These are phyloP conservation scores for Zygoascus tannicola DNA, from an alignment of 805 yeast species.

Conservation along the genomic window DNA sequence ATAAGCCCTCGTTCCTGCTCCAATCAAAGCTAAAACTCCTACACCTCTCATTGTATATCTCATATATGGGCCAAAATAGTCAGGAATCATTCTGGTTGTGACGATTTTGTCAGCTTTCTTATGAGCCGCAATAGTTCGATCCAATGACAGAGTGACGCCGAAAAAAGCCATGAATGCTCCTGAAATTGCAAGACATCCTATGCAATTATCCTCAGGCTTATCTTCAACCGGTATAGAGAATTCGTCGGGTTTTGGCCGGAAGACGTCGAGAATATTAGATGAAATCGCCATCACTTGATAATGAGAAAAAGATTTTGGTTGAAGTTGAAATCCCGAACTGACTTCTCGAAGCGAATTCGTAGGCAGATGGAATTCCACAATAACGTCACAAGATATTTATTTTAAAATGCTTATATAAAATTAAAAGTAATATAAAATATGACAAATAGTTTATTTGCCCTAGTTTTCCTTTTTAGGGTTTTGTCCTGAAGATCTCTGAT, in stretches of 20 bases:
- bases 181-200: constrained; percentile 62
- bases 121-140: not conserved
- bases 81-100: not conserved
- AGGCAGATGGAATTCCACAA: too few relatives aligned
- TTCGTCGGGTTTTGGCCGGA: constrained; percentile 13
- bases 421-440: too few relatives aligned
- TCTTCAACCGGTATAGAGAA: constrained; percentile 19
- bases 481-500: constrained; percentile 36
- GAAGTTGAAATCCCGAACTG: too few relatives aligned
- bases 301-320: too few relatives aligned
- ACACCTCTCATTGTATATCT: not conserved
- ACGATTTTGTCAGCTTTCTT: not conserved
- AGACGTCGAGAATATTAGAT: constrained; percentile 20
- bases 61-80: constrained; percentile 1
- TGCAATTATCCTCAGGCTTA: constrained; percentile 37
- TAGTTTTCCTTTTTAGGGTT: too few relatives aligned
- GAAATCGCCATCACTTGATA: not conserved
- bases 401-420: too few relatives aligned
- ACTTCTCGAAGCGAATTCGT: too few relatives aligned
- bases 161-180: constrained; percentile 36
- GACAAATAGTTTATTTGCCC: too few relatives aligned
- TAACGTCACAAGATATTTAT: too few relatives aligned
- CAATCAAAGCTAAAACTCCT: constrained; percentile 2
- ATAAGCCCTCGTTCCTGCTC: constrained; percentile 1
- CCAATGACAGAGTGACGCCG: constrained; percentile 5